Percentiles rank a stretch among this genome's conserved stretches.
Evolutionary conservation across 1,284 basidiomycete species (phyloP).

Genomic region (Ceratobasidium theobromae): DNA sequence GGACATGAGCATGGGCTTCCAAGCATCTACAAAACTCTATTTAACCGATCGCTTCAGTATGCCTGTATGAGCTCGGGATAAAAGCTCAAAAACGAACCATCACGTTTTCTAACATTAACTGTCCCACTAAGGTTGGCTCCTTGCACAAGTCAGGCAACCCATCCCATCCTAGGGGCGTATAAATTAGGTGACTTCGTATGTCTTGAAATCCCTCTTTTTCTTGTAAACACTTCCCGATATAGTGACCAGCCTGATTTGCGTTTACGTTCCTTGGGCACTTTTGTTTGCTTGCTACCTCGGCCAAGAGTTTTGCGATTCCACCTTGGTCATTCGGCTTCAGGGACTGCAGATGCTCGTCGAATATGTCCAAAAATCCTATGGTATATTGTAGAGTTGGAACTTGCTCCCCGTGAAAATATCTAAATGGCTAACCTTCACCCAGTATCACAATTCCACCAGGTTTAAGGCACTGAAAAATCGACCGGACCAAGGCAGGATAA

Average conservation of each 20-base stretch:
- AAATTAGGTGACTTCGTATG: not conserved
- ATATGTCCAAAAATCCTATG: not conserved
- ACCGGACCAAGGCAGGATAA: not conserved
- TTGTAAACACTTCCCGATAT: not conserved
- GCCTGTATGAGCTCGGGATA: not conserved
- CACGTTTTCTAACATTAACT: conserved; percentile 24
- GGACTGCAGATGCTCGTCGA: not conserved
- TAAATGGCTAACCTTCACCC: not conserved
- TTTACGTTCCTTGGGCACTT: not conserved
- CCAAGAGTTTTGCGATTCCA: conserved; percentile 7
- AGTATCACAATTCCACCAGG: conserved; percentile 27
- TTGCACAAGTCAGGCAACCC: conserved; percentile 10
- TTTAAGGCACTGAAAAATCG: conserved; percentile 10
- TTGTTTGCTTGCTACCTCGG: not conserved
- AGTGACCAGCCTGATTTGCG: not conserved
- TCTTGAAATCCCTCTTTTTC: not conserved
- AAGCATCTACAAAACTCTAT: not conserved
- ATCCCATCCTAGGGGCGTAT: conserved; percentile 5
- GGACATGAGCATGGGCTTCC: conserved; percentile 18
- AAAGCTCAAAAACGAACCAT: not conserved
- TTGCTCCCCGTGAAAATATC: not conserved
- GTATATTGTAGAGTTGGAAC: not conserved
- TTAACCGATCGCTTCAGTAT: not conserved
- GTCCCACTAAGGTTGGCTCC: conserved; percentile 5
- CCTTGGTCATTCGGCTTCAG: conserved; percentile 1